Evolutionary conservation across 129 eudicot species (phyloP), one percentile per base, ranked within the genome.

Genomic region (Artemisia argyi): DNA sequence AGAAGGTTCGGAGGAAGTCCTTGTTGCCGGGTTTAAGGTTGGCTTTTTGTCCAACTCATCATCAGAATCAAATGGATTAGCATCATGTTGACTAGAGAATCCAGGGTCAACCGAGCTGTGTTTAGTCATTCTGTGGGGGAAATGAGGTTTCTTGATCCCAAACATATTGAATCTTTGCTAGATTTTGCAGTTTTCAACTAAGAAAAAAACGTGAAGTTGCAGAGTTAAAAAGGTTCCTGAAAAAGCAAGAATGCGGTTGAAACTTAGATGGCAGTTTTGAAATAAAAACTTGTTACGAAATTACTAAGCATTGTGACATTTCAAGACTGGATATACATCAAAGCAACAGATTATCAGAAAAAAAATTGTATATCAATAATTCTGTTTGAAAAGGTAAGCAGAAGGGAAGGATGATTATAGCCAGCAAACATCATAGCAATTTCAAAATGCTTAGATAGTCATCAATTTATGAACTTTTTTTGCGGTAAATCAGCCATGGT

Each of bases 1-100:
- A 53, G 87, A 52, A 60, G 96, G 96, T 20, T 85, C 89, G 15
- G 96, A 87, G 60, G 92, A 76, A 55, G 85, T 67, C 76, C 80
- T 82, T 52, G 69, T 73, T 2, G 90, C 69, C 24, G 76, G 66
- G 61, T 77, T 82, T 63, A 47, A 67, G 68, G 86, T 73, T 65
- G 79, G 70, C 65, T 82, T 85, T 42, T 76, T 83, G 68, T 80
- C 95, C 15, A 60, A 69, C 64, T 87, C 87, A 26, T 84, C 84
- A 54, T 78, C 92, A 0, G 98, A 92, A 81, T 87, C 96, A 56
- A 93, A 93, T 18, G 95, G 98, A 77, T 93, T 93, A 7, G 87
- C 7, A 39, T 72, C 66, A 16, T 79, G 71, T 44, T 65, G 65
- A 55, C 72, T 75, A 8, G 83, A 75, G 50, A 77, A 73, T 30